These are phyloP conservation scores for Zymoseptoria tritici DNA, from an alignment of 2,329 filamentous ascomycete genomes.

Conservation along the genomic window DNA sequence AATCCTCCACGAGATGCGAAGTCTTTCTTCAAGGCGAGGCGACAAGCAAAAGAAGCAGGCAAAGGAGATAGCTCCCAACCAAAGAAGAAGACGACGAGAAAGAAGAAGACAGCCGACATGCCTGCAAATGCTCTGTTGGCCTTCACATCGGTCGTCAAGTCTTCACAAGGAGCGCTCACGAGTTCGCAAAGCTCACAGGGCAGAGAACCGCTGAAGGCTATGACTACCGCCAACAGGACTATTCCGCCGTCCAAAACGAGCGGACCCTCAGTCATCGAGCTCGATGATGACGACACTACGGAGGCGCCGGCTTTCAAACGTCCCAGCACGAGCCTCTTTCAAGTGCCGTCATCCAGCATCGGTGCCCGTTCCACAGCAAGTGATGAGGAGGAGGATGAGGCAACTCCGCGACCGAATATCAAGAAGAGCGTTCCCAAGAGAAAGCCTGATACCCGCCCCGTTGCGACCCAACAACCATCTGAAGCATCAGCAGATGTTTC, in stretches of 20 bases:
- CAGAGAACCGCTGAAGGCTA: conserved; percentile 7
- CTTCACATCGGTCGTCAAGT: conserved; percentile 11
- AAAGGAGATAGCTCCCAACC: conserved; percentile 3
- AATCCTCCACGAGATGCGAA: conserved; percentile 29
- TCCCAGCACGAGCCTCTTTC: not conserved
- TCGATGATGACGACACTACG: conserved; percentile 12
- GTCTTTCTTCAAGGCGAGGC: conserved; percentile 20
- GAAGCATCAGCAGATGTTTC: conserved; percentile 4
- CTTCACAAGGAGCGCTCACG: conserved; percentile 7
- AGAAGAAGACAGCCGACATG: conserved; percentile 10
- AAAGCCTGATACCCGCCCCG: not conserved
- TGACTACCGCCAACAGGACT: conserved; percentile 3
- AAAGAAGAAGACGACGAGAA: conserved; percentile 13
- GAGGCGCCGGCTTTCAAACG: not conserved
- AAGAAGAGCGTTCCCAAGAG: conserved; percentile 1
- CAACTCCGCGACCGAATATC: not conserved
- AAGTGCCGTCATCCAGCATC: not conserved
- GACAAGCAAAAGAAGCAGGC: conserved; percentile 16
- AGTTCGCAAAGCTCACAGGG: conserved; percentile 2
- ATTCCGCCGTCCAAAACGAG: not conserved
- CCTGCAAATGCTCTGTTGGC: conserved; percentile 7
- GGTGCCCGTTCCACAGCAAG: not conserved
- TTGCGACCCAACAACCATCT: not conserved
- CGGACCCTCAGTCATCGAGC: not conserved
- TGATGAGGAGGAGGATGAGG: not conserved